Base-by-base conservation (phyloP, 257 asterid species). In the Coffea canephora region DNA sequence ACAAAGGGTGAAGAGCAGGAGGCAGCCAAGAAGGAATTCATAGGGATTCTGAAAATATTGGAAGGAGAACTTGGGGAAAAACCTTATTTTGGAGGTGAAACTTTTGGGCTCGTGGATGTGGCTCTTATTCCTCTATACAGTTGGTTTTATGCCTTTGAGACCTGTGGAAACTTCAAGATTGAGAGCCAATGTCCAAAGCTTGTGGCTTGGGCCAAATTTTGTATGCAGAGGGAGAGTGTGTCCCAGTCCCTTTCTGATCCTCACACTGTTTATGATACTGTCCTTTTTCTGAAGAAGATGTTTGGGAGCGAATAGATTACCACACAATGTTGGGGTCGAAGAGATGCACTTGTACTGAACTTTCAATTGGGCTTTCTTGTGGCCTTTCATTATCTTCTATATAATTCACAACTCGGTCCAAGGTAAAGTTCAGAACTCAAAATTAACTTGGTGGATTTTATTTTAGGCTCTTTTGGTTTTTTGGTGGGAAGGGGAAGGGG, bases 1-100 rank as follows among this genome's bases (percentile, higher is more conserved):
- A 71, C 43, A 2, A 87, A 85, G 71, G 89, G 88, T n/a, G 90
- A 84, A 64, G 89, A 86, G 73, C 81, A 67, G 23, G 87, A 86
- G 55, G 75, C 74, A 45, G 90, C 61, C 5, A 86, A 85, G 81
- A 78, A 80, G 64, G 83, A 85, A 41, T 72, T 82, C 73, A 82
- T 82, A 39, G 84, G 74, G 6, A 43, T 34, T 21, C 77, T 87
- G 57, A 87, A 80, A 78, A 25, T 64, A 65, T 64, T 88, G 78
- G 90, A 90, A 70, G 86, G 84, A 36, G 82, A 79, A 57, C 78
- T 90, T 45, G 89, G 92, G 18, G 89, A 86, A 12, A 68, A 86
- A 69, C 75, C 87, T 15, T 87, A 39, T 71, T 89, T 91, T 77
- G 95, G 95, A 4, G 92, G 91, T 11, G 86, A 86, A 31, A 75